Percentiles rank a stretch among this genome's conserved stretches.
These are phyloP conservation scores for Carex littledalei DNA, from an alignment of 176 grass and related monocot species.

Conservation along the genomic window DNA sequence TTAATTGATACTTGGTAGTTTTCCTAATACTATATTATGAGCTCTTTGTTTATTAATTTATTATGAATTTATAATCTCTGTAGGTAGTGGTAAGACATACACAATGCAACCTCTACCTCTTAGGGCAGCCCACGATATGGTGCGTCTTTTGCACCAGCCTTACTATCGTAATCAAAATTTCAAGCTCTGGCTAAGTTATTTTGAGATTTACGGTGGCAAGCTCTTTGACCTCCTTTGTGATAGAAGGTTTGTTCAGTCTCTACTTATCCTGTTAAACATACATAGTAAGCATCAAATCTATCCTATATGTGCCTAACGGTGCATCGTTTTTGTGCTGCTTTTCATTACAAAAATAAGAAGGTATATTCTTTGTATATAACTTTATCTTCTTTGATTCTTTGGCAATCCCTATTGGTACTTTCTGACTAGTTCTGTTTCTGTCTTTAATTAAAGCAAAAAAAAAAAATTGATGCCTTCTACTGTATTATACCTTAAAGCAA, in stretches of 20 bases:
- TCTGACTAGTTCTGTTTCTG: background rate
- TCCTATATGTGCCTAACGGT: background rate
- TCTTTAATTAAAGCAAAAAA: background rate
- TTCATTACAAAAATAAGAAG: background rate
- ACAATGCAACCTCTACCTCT: constrained; percentile 97
- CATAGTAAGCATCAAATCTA: background rate
- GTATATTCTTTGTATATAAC: background rate
- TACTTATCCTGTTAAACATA: background rate
- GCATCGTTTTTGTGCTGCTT: background rate
- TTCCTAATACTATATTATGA: background rate
- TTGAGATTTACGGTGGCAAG: constrained; percentile 98
- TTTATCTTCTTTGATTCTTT: background rate
- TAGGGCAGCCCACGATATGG: constrained; percentile 85
- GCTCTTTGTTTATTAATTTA: constrained; percentile 1
- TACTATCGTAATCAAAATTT: constrained; percentile 86
- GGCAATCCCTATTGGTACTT: background rate
- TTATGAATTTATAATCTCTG: background rate
- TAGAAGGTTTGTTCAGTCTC: constrained; percentile 47
- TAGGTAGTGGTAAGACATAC: constrained; percentile 99
- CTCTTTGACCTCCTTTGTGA: constrained; percentile 98
- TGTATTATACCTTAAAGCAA: background rate
- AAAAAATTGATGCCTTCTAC: background rate
- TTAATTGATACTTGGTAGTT: background rate
- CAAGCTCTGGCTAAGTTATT: constrained; percentile 99
- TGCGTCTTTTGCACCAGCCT: constrained; percentile 64